Evolutionary conservation across 148 eudicot genomes (phyloP).

Genomic region (Tetragonia tetragonoides): DNA sequence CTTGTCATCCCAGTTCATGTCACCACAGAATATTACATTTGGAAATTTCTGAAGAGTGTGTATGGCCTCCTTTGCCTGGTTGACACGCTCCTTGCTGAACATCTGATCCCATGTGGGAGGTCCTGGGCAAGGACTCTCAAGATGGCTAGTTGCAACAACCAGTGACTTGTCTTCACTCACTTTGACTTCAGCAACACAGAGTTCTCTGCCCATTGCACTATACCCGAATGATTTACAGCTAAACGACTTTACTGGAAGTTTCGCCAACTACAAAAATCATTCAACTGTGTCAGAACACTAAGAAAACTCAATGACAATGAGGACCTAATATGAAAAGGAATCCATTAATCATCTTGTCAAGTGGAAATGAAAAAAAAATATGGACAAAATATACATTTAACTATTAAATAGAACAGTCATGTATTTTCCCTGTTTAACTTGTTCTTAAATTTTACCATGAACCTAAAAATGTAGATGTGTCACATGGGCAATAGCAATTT

Average conservation of each 20-base stretch:
- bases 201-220: slow-evolving; percentile 72
- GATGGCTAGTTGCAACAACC: slow-evolving; percentile 76
- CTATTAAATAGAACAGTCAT: not conserved
- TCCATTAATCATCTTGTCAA: not conserved
- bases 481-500: not conserved
- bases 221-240: slow-evolving; percentile 54
- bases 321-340: not conserved
- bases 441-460: not conserved
- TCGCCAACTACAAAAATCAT: slow-evolving; percentile 53
- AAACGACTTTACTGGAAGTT: slow-evolving; percentile 71
- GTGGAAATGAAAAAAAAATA: not conserved
- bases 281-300: not conserved
- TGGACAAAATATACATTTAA: not conserved
- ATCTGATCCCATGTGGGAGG: slow-evolving; percentile 92
- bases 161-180: slow-evolving; percentile 32
- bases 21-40: slow-evolving; percentile 82
- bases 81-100: slow-evolving; percentile 88
- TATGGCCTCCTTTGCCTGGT: slow-evolving; percentile 74
- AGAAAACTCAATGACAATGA: not conserved
- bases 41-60: slow-evolving; percentile 39
- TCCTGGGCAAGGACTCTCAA: slow-evolving; percentile 85
- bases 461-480: not conserved
- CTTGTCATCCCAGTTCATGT: slow-evolving; percentile 97
- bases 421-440: not conserved
- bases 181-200: slow-evolving; percentile 62